These are phyloP conservation scores for Medicago arabica DNA, from an alignment of 306 rosid genomes.

Conservation along the genomic window DNA sequence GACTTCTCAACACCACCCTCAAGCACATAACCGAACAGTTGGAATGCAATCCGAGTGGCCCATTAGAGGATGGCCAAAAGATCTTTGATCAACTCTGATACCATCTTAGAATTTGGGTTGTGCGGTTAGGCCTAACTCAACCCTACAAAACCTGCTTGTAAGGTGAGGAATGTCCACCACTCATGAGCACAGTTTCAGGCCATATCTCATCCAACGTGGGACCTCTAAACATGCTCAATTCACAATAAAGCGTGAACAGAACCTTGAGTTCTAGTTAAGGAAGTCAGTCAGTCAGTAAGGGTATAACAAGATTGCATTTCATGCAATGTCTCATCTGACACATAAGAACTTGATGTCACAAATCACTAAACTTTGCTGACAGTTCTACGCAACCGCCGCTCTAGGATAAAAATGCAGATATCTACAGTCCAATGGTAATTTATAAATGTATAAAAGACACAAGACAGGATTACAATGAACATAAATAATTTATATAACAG, in stretches of 20 bases:
- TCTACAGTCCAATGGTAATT: conserved; percentile 27
- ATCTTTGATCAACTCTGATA: no score
- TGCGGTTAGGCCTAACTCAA: no score
- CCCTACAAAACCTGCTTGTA: not conserved
- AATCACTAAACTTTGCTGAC: not conserved
- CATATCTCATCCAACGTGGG: not conserved
- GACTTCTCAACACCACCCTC: no score
- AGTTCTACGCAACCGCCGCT: not conserved
- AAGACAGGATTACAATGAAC: conserved; percentile 1
- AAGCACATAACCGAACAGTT: no score
- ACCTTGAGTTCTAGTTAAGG: not conserved
- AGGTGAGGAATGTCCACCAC: not conserved
- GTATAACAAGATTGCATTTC: conserved; percentile 15
- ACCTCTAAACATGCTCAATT: conserved; percentile 3
- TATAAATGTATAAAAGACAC: conserved; percentile 26
- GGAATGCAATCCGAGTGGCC: no score
- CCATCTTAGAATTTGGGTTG: no score
- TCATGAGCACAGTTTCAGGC: not conserved
- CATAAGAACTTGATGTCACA: conserved; percentile 27
- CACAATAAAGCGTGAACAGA: not conserved
- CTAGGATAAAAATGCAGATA: not conserved
- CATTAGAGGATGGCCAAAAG: no score
- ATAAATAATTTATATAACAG: conserved; percentile 17
- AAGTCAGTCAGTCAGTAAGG: conserved; percentile 3
- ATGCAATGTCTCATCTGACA: conserved; percentile 1